Conservation (phyloP, 2,329 filamentous ascomycete genomes). For the Metarhizium humberi region DNA sequence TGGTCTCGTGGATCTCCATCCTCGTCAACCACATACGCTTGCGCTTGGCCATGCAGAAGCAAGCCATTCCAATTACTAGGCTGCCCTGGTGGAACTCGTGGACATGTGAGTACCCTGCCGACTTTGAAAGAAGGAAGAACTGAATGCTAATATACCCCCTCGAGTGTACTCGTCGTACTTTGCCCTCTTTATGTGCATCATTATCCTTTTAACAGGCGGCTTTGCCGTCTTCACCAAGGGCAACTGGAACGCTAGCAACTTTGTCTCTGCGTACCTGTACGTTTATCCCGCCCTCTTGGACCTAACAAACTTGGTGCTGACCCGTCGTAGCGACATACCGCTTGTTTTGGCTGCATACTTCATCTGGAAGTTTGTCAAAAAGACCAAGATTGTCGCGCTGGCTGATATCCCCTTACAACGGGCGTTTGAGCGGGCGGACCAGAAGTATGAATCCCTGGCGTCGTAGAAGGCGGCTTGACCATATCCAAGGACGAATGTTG, state of each 20-base stretch:
- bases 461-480: slow-evolving; percentile 1
- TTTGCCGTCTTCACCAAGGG: slow-evolving; percentile 54
- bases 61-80: slow-evolving; percentile 37
- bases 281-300: slow-evolving; percentile 16
- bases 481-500: no score
- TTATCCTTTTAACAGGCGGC: slow-evolving; percentile 62
- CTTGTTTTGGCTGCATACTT: slow-evolving; percentile 46
- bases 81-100: slow-evolving; percentile 56
- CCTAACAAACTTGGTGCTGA: slow-evolving; percentile 8
- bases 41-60: slow-evolving; percentile 41
- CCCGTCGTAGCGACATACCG: slow-evolving; percentile 42
- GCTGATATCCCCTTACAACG: slow-evolving; percentile 41
- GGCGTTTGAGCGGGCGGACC: slow-evolving; percentile 39
- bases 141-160: not conserved
- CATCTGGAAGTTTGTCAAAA: slow-evolving; percentile 58
- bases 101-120: slow-evolving; percentile 38
- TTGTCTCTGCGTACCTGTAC: slow-evolving; percentile 55
- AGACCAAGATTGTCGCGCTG: slow-evolving; percentile 45
- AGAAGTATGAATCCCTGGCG: slow-evolving; percentile 7
- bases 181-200: slow-evolving; percentile 48
- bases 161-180: slow-evolving; percentile 51
- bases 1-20: slow-evolving; percentile 55
- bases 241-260: slow-evolving; percentile 46
- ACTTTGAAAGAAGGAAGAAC: not conserved
- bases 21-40: slow-evolving; percentile 51